Evolutionary conservation across 2,329 filamentous ascomycete species (phyloP).

Genomic region (Pyrenochaeta sp.): DNA sequence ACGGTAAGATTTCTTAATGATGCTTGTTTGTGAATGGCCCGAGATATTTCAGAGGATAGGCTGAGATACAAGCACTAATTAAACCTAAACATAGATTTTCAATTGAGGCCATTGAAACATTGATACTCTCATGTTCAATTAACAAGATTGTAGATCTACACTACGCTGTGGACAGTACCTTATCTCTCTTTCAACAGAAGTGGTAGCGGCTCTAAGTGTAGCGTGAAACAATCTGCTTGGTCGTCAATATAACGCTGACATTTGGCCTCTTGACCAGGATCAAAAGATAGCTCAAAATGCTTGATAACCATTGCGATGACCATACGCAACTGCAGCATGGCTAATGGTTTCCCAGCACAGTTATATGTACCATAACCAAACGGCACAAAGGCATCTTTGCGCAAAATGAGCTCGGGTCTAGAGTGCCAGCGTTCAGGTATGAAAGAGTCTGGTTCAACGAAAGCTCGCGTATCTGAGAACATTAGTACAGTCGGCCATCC

Average conservation of each 20-base stretch:
- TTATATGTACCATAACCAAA: conserved; percentile 72
- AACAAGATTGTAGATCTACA: too few relatives aligned
- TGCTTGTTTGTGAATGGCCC: too few relatives aligned
- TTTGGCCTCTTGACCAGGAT: conserved; percentile 4
- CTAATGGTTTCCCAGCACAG: conserved; percentile 44
- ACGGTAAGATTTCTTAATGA: conserved; percentile 3
- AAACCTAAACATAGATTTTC: too few relatives aligned
- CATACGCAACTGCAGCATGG: conserved; percentile 22
- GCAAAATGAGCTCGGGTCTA: conserved; percentile 15
- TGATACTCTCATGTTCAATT: too few relatives aligned
- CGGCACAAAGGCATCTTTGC: conserved; percentile 69
- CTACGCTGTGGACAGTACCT: too few relatives aligned
- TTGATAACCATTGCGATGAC: conserved; percentile 13
- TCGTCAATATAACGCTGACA: conserved; percentile 13
- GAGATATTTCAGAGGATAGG: too few relatives aligned
- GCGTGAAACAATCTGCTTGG: conserved; percentile 23
- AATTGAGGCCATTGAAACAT: too few relatives aligned
- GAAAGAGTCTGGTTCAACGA: conserved; percentile 22
- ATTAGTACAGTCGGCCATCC: not conserved
- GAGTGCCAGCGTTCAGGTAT: conserved; percentile 24
- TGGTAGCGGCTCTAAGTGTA: conserved; percentile 15
- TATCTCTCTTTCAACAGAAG: conserved; percentile 7
- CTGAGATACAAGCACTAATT: not conserved
- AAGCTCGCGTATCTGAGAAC: conserved; percentile 17
- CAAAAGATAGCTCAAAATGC: conserved; percentile 13